Conservation (phyloP, 2,329 filamentous ascomycete species). For the Gnomoniopsis smithogilvyi region DNA sequence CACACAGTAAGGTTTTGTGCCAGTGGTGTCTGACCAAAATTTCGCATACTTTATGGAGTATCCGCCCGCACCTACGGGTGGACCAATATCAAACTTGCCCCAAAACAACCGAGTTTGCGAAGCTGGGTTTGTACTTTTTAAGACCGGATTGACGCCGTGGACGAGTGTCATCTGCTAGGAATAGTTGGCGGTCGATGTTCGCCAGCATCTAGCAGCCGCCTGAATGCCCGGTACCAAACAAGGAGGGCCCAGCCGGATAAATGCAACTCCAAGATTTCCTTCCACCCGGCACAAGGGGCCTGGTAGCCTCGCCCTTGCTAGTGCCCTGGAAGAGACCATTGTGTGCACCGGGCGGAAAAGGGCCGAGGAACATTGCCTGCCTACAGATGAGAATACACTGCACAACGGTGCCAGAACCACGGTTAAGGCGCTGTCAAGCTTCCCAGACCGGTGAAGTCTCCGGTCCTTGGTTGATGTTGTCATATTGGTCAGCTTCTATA, state of each 20-base stretch:
- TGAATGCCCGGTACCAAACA: neutral
- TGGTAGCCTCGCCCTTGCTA: neutral
- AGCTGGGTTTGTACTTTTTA: neutral
- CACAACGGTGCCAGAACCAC: too few relatives aligned
- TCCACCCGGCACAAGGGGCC: conserved; percentile 1
- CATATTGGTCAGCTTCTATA: too few relatives aligned
- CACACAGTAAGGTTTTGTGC: neutral
- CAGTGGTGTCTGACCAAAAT: neutral
- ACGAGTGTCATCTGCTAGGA: neutral
- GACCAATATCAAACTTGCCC: neutral
- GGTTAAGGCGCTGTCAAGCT: too few relatives aligned
- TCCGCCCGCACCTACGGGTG: neutral
- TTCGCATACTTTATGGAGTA: neutral
- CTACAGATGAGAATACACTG: too few relatives aligned
- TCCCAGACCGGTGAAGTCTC: too few relatives aligned
- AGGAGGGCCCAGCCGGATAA: conserved; percentile 7
- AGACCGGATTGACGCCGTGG: neutral
- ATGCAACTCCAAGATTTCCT: conserved; percentile 3
- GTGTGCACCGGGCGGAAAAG: conserved; percentile 1
- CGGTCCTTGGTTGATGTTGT: too few relatives aligned
- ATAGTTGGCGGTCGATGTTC: neutral
- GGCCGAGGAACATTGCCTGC: neutral
- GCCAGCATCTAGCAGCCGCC: too few relatives aligned
- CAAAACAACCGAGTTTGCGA: neutral
- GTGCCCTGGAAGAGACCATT: neutral